A percentile compares a stretch with the other conserved stretches of the same genome.
Conservation (phyloP, 108 stramenopile species). For the Stephanodiscus triporus region DNA sequence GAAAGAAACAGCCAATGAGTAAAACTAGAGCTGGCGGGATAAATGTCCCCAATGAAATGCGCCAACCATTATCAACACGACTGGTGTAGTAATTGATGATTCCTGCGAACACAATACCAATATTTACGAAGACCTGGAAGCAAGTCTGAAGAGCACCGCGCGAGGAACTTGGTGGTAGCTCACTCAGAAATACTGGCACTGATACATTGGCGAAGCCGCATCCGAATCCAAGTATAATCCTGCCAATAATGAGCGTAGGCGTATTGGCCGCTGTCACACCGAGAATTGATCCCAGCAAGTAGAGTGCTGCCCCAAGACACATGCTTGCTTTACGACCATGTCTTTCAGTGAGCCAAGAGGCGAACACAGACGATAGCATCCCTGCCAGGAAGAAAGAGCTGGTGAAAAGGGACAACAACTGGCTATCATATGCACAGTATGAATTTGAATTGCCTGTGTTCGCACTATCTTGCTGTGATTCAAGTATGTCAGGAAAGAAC, state of each 20-base stretch:
- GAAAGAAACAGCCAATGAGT: slow-evolving; percentile 4
- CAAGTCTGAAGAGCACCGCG: not conserved
- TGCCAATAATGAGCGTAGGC: slow-evolving; percentile 3
- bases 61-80: not conserved
- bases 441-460: not conserved
- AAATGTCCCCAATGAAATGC: not conserved
- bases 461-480: slow-evolving; percentile 1
- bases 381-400: slow-evolving; percentile 4
- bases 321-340: slow-evolving; percentile 9
- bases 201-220: slow-evolving; percentile 5
- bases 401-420: slow-evolving; percentile 10
- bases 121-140: slow-evolving; percentile 1
- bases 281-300: slow-evolving; percentile 4
- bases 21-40: slow-evolving; percentile 9
- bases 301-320: slow-evolving; percentile 5
- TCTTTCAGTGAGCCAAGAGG: slow-evolving; percentile 8
- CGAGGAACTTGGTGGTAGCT: slow-evolving; percentile 1
- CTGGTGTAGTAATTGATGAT: slow-evolving; percentile 1
- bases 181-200: slow-evolving; percentile 1
- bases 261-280: slow-evolving; percentile 1
- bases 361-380: slow-evolving; percentile 1
- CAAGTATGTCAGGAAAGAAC: not conserved
- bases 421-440: slow-evolving; percentile 8
- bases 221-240: slow-evolving; percentile 5
- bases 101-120: not conserved